A percentile compares a stretch with the other conserved stretches of the same genome.
Evolutionary conservation across 345 rosid genomes (phyloP).

Genomic region (Sonneratia alba): DNA sequence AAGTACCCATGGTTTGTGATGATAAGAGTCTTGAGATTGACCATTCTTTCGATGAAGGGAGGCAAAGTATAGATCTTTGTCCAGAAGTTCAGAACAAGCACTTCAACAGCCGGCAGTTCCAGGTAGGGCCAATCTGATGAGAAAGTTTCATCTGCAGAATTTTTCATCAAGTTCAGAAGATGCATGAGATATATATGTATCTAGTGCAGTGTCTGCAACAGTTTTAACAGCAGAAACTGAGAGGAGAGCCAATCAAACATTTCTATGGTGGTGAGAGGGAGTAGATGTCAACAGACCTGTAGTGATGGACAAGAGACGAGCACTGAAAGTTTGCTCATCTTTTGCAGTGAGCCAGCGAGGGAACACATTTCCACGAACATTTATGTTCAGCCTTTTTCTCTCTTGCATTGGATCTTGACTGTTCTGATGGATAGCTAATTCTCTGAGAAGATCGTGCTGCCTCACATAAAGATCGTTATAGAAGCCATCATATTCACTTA

Average conservation of each 20-base stretch:
- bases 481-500: conserved; percentile 18
- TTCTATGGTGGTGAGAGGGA: neutral
- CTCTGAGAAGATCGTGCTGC: conserved; percentile 48
- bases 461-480: conserved; percentile 29
- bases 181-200: neutral
- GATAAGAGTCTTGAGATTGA: conserved; percentile 36
- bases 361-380: conserved; percentile 21
- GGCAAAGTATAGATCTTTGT: conserved; percentile 36
- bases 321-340: conserved; percentile 11
- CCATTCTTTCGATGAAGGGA: conserved; percentile 33
- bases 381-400: conserved; percentile 30
- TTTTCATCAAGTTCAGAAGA: neutral
- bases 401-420: conserved; percentile 10
- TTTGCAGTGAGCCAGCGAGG: conserved; percentile 36
- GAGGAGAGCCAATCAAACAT: neutral
- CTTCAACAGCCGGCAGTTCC: conserved; percentile 35
- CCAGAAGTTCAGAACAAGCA: conserved; percentile 32
- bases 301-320: conserved; percentile 35
- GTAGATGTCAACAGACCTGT: conserved; percentile 24
- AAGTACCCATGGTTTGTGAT: conserved; percentile 28
- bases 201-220: neutral
- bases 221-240: neutral
- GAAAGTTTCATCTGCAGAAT: conserved; percentile 40
- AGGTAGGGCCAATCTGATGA: conserved; percentile 34
- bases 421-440: conserved; percentile 30